Percentiles rank a stretch among this genome's conserved stretches.
These are phyloP conservation scores for Kregervanrija fluxuum DNA, from an alignment of 805 yeast genomes.

Conservation along the genomic window DNA sequence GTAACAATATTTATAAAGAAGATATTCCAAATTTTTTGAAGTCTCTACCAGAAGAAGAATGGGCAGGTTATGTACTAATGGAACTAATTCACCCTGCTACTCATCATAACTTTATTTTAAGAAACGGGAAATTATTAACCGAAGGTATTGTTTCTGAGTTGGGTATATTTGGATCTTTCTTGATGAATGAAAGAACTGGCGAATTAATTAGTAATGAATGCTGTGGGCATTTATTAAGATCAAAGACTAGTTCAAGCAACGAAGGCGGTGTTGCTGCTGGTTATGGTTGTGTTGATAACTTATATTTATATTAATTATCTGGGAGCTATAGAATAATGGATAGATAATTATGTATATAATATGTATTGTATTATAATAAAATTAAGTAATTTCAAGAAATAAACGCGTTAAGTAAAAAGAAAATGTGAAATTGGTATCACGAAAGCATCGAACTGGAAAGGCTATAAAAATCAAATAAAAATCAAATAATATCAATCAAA, in stretches of 20 bases:
- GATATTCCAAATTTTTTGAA: constrained; percentile 73
- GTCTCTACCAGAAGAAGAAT: constrained; percentile 53
- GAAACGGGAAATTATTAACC: constrained; percentile 52
- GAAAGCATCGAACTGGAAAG: neutral
- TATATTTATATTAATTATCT: constrained; percentile 40
- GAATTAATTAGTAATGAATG: constrained; percentile 53
- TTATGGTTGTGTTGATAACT: constrained; percentile 90
- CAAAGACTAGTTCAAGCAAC: constrained; percentile 78
- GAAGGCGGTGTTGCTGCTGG: constrained; percentile 99
- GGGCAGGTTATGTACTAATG: constrained; percentile 93
- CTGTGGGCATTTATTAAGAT: constrained; percentile 82
- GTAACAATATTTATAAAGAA: constrained; percentile 83
- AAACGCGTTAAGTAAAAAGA: too few relatives aligned
- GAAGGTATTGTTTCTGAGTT: constrained; percentile 84
- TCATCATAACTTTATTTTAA: constrained; percentile 58
- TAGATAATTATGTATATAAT: too few relatives aligned
- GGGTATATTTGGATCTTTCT: constrained; percentile 80
- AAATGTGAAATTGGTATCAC: neutral
- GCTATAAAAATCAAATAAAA: neutral
- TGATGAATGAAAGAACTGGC: constrained; percentile 63
- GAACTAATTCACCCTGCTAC: constrained; percentile 80
- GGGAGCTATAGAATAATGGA: too few relatives aligned
- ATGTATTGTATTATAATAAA: too few relatives aligned
- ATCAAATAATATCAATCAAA: neutral
- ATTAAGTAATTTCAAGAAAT: too few relatives aligned